Evolutionary conservation across 148 eudicot species (phyloP).

Genomic region (Camellia lanceoleosa): DNA sequence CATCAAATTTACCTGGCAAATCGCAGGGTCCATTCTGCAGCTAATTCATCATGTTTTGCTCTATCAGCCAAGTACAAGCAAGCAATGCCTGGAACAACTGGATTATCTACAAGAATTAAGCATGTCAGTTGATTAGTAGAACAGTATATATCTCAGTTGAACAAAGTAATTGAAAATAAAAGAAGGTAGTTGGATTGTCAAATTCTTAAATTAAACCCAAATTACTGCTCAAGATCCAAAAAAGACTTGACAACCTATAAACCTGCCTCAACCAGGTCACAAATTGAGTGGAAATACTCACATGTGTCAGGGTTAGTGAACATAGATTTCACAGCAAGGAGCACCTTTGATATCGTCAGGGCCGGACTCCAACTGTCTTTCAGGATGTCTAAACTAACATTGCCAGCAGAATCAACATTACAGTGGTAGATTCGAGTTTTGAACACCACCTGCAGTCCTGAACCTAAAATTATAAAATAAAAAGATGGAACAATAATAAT

Average conservation of each 20-base stretch:
- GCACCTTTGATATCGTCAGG: conserved; percentile 74
- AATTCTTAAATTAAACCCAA: no score
- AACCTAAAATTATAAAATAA: conserved; percentile 24
- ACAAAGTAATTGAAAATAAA: background rate
- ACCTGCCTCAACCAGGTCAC: background rate
- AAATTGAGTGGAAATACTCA: conserved; percentile 33
- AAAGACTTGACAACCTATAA: background rate
- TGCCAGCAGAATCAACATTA: conserved; percentile 84
- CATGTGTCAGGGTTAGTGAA: conserved; percentile 74
- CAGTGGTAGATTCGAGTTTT: conserved; percentile 91
- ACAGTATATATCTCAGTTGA: no score
- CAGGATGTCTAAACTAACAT: conserved; percentile 66
- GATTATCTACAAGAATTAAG: conserved; percentile 47
- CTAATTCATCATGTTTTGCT: conserved; percentile 70
- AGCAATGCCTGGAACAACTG: conserved; percentile 70
- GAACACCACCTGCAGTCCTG: conserved; percentile 71
- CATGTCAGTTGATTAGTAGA: background rate
- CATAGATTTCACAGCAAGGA: conserved; percentile 64
- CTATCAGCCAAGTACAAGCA: conserved; percentile 68
- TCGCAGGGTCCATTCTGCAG: conserved; percentile 87
- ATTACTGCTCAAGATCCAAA: background rate
- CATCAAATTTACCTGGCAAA: conserved; percentile 62
- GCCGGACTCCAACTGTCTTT: conserved; percentile 97
- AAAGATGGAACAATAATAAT: background rate
- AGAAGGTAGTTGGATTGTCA: background rate